Percentiles rank a stretch among this genome's conserved stretches.
phyloP scores from a whole-genome alignment of 352 stramenopile species.

The Phytopythium cucurbitacearum region DNA sequence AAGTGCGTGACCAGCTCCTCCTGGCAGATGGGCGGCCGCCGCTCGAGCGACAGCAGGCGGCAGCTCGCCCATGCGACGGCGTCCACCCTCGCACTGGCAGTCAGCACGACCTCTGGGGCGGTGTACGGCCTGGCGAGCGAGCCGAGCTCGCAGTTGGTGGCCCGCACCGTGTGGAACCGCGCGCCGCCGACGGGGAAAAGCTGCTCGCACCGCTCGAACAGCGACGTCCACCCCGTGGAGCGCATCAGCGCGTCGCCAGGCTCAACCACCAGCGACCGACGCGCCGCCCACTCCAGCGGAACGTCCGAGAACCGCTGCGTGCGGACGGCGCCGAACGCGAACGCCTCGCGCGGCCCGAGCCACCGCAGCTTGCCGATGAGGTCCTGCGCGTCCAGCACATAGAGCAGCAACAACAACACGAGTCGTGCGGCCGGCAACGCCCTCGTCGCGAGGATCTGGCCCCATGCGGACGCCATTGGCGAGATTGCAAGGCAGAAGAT shows the following conservation, averaged over 20 bases:
- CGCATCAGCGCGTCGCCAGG: conserved; percentile 13
- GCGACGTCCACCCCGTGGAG: conserved; percentile 29
- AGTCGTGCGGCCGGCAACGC: conserved; percentile 9
- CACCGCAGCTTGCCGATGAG: conserved; percentile 26
- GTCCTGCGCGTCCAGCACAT: conserved; percentile 30
- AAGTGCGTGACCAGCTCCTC: conserved; percentile 54
- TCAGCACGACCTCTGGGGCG: conserved; percentile 32
- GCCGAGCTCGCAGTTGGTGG: conserved; percentile 20
- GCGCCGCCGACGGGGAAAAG: conserved; percentile 22
- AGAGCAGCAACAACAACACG: conserved; percentile 16
- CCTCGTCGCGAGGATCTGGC: too few relatives aligned
- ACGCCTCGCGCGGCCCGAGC: conserved; percentile 33
- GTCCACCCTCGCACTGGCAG: conserved; percentile 37
- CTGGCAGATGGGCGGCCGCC: conserved; percentile 47
- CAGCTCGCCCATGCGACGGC: conserved; percentile 51
- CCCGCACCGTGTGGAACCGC: conserved; percentile 23
- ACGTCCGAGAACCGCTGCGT: conserved; percentile 14
- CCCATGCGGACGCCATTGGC: not conserved
- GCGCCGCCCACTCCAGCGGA: conserved; percentile 7
- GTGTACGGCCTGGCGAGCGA: conserved; percentile 5
- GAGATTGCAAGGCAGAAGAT: not conserved
- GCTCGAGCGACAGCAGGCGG: conserved; percentile 45
- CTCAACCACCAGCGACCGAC: not conserved
- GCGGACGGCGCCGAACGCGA: conserved; percentile 21
- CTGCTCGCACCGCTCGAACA: conserved; percentile 20